Evolutionary conservation across 331 rosid genomes (phyloP), one percentile per base, ranked within the genome.

Genomic region (Spiraea crenata): DNA sequence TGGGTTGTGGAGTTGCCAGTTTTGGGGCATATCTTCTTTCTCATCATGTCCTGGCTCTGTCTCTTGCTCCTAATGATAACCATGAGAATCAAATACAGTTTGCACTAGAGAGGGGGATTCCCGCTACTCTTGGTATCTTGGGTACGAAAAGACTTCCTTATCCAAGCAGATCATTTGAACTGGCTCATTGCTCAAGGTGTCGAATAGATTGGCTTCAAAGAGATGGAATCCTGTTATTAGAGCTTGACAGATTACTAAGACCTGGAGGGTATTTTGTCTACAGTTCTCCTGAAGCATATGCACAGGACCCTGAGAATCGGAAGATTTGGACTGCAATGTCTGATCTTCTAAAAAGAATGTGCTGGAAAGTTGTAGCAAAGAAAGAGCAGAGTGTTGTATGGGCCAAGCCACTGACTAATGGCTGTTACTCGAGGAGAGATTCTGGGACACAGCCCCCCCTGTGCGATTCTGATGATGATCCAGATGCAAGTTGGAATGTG

Each of bases 1-100:
- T 86, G 69, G 91, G 91, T 12, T 86, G 91, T 82, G 91, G 91
- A 44, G 91, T 86, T 81, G 91, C 91, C 15, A 86, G 91, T 81
- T 86, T 86, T 50, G 91, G 91, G 57, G 91, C 91, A 57, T 86
- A 86, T 82, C 81, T 86, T 59, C 91, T 86, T 70, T 65, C 88
- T 9, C 89, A 81, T 40, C 54, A 77, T 51, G 69, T 86, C 16
- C 72, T 86, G 39, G 76, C 91, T 1, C 58, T 86, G 88, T 86
- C 91, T 6, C 65, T 86, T 73, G 91, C 91, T 20, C 91, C 91
- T 61, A 86, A 86, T 66, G 91, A 86, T 70, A 88, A 6, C 3
- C 91, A 86, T 41, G 83, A 86, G 82, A 86, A 86, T 81, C 91
- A 86, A 45, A 86, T 86, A 76, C 91, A 86, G 25, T 86, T 86